Percentiles rank a stretch among this genome's conserved stretches.
These are phyloP conservation scores for Zelopaecilomyces penicillatus DNA, from an alignment of 2,329 filamentous ascomycete genomes.

Conservation along the genomic window DNA sequence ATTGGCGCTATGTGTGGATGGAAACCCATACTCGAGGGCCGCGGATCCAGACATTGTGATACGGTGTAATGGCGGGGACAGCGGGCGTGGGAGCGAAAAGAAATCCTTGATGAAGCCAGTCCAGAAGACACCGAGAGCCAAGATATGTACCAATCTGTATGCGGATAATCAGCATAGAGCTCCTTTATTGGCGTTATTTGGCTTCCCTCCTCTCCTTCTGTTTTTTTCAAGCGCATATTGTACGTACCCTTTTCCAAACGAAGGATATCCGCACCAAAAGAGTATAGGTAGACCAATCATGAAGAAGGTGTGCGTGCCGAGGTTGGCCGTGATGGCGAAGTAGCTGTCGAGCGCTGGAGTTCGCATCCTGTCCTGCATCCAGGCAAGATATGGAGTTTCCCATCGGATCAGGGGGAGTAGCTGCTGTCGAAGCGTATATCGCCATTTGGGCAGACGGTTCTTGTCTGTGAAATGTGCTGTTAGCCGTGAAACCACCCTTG, in stretches of 20 bases:
- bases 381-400: constrained; percentile 92
- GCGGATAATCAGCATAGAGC: constrained; percentile 12
- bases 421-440: constrained; percentile 72
- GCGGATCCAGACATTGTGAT: constrained; percentile 98
- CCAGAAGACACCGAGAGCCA: constrained; percentile 72
- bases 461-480: constrained; percentile 52
- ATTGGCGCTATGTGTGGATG: constrained; percentile 94
- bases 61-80: constrained; percentile 83
- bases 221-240: neutral
- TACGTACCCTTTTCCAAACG: constrained; percentile 76
- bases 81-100: constrained; percentile 80
- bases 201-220: constrained; percentile 8
- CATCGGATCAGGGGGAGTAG: constrained; percentile 81
- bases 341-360: constrained; percentile 86
- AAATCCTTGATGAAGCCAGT: constrained; percentile 94
- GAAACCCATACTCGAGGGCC: constrained; percentile 93
- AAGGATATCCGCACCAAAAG: constrained; percentile 91
- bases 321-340: constrained; percentile 92
- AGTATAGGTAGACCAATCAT: constrained; percentile 91
- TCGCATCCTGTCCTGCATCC: constrained; percentile 71
- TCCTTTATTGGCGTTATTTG: no score
- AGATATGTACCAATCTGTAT: constrained; percentile 59
- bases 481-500: neutral
- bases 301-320: constrained; percentile 97
- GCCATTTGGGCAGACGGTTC: constrained; percentile 75